A percentile compares a stretch with the other conserved stretches of the same genome.
Evolutionary conservation across 371 early-diverging fungal species (phyloP).

Genomic region (Mucor velutinosus): DNA sequence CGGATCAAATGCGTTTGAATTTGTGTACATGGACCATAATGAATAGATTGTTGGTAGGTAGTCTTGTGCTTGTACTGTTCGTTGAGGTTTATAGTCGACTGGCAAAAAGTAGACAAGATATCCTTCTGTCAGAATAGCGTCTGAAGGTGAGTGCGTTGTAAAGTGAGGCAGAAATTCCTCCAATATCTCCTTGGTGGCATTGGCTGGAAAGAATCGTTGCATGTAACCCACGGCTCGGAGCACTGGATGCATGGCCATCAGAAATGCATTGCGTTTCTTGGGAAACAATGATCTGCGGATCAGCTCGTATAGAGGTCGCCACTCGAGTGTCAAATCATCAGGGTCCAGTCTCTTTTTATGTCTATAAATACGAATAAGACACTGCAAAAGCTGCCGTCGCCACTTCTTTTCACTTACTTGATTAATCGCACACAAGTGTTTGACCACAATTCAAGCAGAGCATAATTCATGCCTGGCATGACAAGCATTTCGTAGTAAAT

Average conservation of each 20-base stretch:
- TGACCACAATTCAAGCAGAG: slow-evolving; percentile 61
- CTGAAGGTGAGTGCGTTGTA: slow-evolving; percentile 57
- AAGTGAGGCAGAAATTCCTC: slow-evolving; percentile 71
- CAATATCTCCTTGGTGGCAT: slow-evolving; percentile 71
- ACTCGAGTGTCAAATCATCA: slow-evolving; percentile 65
- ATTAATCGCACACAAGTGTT: slow-evolving; percentile 56
- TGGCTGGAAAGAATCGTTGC: slow-evolving; percentile 64
- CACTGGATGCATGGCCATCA: slow-evolving; percentile 19
- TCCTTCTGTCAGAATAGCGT: slow-evolving; percentile 59
- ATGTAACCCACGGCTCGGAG: slow-evolving; percentile 44
- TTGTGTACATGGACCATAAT: slow-evolving; percentile 74
- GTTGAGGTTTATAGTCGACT: slow-evolving; percentile 26
- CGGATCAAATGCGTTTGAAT: slow-evolving; percentile 60
- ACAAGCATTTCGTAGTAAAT: slow-evolving; percentile 58
- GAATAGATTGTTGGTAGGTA: slow-evolving; percentile 83
- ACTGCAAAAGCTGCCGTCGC: not conserved
- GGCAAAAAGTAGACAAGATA: slow-evolving; percentile 67
- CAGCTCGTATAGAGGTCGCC: slow-evolving; percentile 75
- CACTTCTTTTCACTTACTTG: slow-evolving; percentile 44
- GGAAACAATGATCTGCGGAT: slow-evolving; percentile 60
- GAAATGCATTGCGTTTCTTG: slow-evolving; percentile 42
- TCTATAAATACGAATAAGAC: slow-evolving; percentile 13
- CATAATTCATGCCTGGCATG: slow-evolving; percentile 66
- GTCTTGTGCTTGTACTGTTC: slow-evolving; percentile 48
- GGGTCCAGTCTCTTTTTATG: slow-evolving; percentile 53